Evolutionary conservation across 768 basidiomycete species (phyloP).

Genomic region (Calocybe gangraenosa): DNA sequence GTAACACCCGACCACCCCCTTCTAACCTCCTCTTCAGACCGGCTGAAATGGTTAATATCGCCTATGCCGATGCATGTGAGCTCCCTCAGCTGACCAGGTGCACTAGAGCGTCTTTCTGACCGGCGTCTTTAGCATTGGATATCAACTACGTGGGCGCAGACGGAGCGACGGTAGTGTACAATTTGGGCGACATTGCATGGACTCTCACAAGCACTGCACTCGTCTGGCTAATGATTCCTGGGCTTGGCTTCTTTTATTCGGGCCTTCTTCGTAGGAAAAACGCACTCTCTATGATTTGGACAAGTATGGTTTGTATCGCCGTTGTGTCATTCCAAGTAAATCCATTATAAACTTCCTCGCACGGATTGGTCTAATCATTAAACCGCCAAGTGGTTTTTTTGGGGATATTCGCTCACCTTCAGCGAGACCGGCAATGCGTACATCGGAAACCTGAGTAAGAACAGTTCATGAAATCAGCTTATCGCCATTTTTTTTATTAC

Average conservation of each 20-base stretch:
- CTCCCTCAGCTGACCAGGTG: background rate
- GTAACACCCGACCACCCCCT: conserved; percentile 2
- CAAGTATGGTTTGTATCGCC: conserved; percentile 71
- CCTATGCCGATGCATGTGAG: conserved; percentile 25
- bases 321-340: conserved; percentile 82
- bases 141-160: conserved; percentile 26
- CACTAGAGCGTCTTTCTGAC: background rate
- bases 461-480: no score
- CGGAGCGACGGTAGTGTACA: conserved; percentile 34
- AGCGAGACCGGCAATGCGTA: conserved; percentile 68
- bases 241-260: conserved; percentile 86
- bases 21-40: background rate
- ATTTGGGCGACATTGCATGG: conserved; percentile 51
- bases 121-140: conserved; percentile 29
- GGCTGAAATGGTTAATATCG: conserved; percentile 27
- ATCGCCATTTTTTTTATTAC: no score
- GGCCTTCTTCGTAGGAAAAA: conserved; percentile 92
- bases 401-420: conserved; percentile 94
- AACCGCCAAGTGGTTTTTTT: conserved; percentile 82
- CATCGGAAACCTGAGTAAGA: conserved; percentile 82
- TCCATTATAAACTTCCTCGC: conserved; percentile 9
- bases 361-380: background rate
- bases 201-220: conserved; percentile 70
- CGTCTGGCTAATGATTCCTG: conserved; percentile 83
- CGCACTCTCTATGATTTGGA: conserved; percentile 85